Evolutionary conservation across 768 basidiomycete genomes (phyloP), one percentile per base, ranked within the genome.

Genomic region (Collybia sordida): DNA sequence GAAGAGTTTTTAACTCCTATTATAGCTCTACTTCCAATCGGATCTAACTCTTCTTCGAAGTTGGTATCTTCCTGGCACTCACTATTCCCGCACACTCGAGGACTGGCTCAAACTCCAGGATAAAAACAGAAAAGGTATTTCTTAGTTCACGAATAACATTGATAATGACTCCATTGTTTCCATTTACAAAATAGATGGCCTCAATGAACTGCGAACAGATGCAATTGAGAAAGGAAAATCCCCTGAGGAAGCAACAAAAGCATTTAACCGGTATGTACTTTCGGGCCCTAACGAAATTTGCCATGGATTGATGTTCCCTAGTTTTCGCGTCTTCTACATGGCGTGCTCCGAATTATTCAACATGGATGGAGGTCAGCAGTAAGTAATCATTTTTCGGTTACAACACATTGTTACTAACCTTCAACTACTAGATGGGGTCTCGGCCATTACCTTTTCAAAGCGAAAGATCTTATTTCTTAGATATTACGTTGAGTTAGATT

Each of bases 251-350:
- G 84, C 78, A 0, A 64, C 63, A n/a, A 85, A 82, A 63, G 72
- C 75, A 23, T 89, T 82, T 60, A 78, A 83, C 55, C 67, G 80
- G 79, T 75, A 34, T 14, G 48, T 47, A 6, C 12, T 23, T 21
- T 52, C 31, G 9, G 2, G 12, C 25, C 28, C 40, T 21, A 27
- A 22, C 45, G 9, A 18, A 25, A 15, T 25, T 18, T 22, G 40
- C n/a, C 34, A 12, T 42, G 14, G 28, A 19, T 22, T 24, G 21
- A 27, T n/a, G 11, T 28, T 5, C 11, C 23, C 4, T 50, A 81
- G 83, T 52, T 86, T 86, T 62, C 71, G 85, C 14, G 82, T 87
- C 9, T 88, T 88, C 64, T 88, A 84, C 60, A 75, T 88, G 64
- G 83, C 85, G 8, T 85, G 83, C 56, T 81, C 82, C 1, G 86